phyloP scores from a whole-genome alignment of 1,139 yeast species.

The Candida albicans region DNA sequence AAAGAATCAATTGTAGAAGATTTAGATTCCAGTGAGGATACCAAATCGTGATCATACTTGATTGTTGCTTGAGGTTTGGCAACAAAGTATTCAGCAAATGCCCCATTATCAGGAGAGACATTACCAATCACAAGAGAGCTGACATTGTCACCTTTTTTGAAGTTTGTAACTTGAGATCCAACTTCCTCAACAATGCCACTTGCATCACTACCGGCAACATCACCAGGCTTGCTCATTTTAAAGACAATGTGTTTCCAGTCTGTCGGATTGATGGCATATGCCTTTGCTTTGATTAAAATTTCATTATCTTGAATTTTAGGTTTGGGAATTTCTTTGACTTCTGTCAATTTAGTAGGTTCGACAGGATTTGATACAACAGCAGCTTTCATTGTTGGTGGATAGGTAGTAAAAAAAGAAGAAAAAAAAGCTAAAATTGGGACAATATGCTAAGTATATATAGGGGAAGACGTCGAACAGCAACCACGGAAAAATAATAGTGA shows the following conservation, averaged over 20 bases:
- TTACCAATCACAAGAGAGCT: constrained; percentile 29
- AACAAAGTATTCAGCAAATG: constrained; percentile 57
- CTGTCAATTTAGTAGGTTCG: constrained; percentile 19
- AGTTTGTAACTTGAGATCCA: constrained; percentile 54
- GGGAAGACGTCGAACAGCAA: no score
- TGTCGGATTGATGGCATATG: constrained; percentile 71
- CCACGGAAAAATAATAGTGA: no score
- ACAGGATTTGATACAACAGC: constrained; percentile 23
- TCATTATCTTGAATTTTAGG: constrained; percentile 42
- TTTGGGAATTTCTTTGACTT: constrained; percentile 25
- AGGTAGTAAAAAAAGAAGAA: neutral
- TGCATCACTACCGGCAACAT: constrained; percentile 58
- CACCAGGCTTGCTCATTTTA: constrained; percentile 35
- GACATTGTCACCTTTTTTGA: constrained; percentile 51
- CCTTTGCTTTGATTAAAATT: constrained; percentile 54
- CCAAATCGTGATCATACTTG: constrained; percentile 22
- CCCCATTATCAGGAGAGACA: constrained; percentile 44
- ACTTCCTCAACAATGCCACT: constrained; percentile 58
- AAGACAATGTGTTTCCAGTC: constrained; percentile 61
- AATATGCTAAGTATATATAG: no score
- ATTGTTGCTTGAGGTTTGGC: constrained; percentile 38
- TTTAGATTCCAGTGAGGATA: neutral
- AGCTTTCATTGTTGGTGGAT: constrained; percentile 21
- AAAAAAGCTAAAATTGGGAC: neutral
- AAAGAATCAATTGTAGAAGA: constrained; percentile 44